A percentile compares a stretch with the other conserved stretches of the same genome.
These are phyloP conservation scores for Kwoniella dejecticola DNA, from an alignment of 768 basidiomycete species.

Conservation along the genomic window DNA sequence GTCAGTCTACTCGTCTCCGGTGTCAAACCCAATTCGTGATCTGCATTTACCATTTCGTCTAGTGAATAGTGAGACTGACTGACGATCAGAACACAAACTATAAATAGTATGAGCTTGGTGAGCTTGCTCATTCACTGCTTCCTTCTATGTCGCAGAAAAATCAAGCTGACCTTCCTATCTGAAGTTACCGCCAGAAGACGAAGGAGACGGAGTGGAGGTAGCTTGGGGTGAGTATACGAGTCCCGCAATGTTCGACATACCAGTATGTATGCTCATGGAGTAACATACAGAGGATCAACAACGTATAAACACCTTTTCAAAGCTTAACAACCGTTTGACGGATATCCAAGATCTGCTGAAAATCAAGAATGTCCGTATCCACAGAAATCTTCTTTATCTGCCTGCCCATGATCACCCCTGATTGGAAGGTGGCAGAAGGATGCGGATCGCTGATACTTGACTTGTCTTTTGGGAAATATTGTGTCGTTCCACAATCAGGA, in stretches of 20 bases:
- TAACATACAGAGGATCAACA: slow-evolving; percentile 79
- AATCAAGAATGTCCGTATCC: slow-evolving; percentile 66
- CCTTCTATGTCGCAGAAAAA: not conserved
- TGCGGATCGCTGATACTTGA: no score
- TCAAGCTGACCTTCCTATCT: slow-evolving; percentile 1
- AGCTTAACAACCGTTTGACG: slow-evolving; percentile 76
- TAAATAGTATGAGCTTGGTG: slow-evolving; percentile 5
- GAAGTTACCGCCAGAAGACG: slow-evolving; percentile 52
- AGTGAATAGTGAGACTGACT: no score
- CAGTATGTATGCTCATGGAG: not conserved
- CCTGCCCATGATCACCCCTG: no score
- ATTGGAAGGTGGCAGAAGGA: no score
- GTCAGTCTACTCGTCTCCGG: no score
- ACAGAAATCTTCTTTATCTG: not conserved
- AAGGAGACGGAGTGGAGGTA: slow-evolving; percentile 55
- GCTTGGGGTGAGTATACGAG: slow-evolving; percentile 54
- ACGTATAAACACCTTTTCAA: slow-evolving; percentile 87
- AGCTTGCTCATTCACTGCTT: not conserved
- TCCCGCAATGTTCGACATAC: no score
- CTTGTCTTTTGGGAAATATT: not conserved
- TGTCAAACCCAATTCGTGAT: no score
- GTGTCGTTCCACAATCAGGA: slow-evolving; percentile 64
- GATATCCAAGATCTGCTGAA: slow-evolving; percentile 72
- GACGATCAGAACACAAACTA: no score
- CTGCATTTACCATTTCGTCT: no score